These are phyloP conservation scores for Globisporangium alternatum DNA, from an alignment of 352 stramenopile genomes.

Conservation along the genomic window DNA sequence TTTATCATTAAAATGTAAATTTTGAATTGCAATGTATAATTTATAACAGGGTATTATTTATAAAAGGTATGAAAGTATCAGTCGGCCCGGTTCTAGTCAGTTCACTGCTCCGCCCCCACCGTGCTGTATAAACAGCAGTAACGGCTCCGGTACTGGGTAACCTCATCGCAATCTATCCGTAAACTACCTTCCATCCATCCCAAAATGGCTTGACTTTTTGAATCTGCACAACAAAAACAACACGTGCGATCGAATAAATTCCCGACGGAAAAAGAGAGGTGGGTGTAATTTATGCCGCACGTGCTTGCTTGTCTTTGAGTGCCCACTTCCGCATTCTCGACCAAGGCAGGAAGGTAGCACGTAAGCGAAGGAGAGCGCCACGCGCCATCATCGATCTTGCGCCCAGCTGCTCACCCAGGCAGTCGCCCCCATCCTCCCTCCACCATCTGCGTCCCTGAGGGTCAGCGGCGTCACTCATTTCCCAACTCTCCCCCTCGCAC, in stretches of 20 bases:
- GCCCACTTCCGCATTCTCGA: slow-evolving; percentile 3
- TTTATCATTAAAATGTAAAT: too few species aligned
- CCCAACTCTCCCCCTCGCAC: neutral
- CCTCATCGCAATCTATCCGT: neutral
- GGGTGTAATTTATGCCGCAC: neutral
- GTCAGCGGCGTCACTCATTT: neutral
- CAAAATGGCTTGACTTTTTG: neutral
- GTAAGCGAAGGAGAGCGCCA: neutral
- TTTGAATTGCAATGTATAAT: neutral
- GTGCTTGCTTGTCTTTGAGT: neutral
- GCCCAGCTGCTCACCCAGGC: neutral
- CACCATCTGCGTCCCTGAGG: neutral
- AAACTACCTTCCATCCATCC: neutral
- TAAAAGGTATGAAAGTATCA: neutral
- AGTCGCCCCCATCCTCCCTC: neutral
- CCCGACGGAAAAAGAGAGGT: neutral
- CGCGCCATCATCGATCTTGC: neutral
- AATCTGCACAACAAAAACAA: too few species aligned
- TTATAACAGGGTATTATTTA: neutral
- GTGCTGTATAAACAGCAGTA: too few species aligned
- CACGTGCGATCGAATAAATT: too few species aligned
- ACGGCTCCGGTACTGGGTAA: slow-evolving; percentile 1
- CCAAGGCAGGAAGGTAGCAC: neutral
- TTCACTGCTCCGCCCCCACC: too few species aligned
- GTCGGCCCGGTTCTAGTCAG: slow-evolving; percentile 7